Evolutionary conservation across 768 basidiomycete genomes (phyloP).

Genomic region (Mycena indigotica): DNA sequence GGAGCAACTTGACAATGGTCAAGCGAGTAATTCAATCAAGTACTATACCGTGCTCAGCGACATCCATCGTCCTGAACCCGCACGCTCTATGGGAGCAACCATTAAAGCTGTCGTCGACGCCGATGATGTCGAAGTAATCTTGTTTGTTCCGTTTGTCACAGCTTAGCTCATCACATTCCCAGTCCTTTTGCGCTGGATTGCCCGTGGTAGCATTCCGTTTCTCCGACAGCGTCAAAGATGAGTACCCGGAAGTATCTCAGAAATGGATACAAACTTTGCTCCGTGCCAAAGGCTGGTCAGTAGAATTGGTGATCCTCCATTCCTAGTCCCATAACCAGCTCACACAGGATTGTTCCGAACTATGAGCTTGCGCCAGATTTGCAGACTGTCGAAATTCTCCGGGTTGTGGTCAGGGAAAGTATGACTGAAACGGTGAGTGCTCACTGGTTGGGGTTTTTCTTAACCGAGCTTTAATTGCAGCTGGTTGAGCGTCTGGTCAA

Average conservation of each 20-base stretch:
- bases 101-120: constrained; percentile 47
- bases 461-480: constrained; percentile 56
- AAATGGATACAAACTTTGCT: constrained; percentile 58
- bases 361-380: constrained; percentile 56
- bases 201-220: constrained; percentile 72
- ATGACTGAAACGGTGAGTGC: constrained; percentile 50
- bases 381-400: constrained; percentile 59
- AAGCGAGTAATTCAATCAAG: constrained; percentile 9
- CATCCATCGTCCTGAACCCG: constrained; percentile 48
- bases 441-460: constrained; percentile 32
- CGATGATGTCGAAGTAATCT: constrained; percentile 58
- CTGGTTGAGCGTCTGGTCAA: constrained; percentile 64
- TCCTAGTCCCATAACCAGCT: too few relatives aligned
- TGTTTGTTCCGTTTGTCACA: background rate
- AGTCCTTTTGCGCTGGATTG: constrained; percentile 58
- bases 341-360: constrained; percentile 50
- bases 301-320: too few relatives aligned
- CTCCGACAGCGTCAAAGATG: constrained; percentile 54
- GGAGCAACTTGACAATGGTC: background rate
- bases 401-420: constrained; percentile 66
- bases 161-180: background rate
- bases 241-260: constrained; percentile 61
- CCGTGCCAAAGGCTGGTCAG: constrained; percentile 57
- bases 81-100: constrained; percentile 23
- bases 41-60: constrained; percentile 59